Base-by-base conservation (phyloP, 768 basidiomycete species). In the Auriscalpium orientale region DNA sequence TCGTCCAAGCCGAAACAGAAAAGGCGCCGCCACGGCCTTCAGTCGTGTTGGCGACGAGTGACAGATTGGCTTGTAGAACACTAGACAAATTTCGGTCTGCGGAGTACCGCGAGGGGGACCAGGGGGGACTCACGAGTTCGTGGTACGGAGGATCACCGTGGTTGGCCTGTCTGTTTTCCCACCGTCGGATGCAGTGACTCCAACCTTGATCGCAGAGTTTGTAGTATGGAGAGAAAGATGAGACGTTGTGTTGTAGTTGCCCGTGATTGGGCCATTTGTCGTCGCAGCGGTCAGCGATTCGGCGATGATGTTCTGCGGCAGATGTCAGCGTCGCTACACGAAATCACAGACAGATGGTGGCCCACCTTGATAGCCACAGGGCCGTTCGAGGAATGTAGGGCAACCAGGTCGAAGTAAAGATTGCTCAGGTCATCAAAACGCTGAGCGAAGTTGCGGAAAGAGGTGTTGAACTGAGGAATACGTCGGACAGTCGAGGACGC, bases 41-140 rank as follows among this genome's bases (percentile, higher is more conserved):
- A 20, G 43, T 47, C 4, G 67, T 54, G 15, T 65, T 60, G 16
- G 76, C 70, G 33, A 58, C 60, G 22, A 81, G 69, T 28, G 59
- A 60, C 34, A 76, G 47, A 12, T 58, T 57, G 15, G 71, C 62
- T 8, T 68, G 56, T 33, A 79, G 65, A 36, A 47, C 57, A 36
- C 78, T 79, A 56, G 52, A 40, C 15, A 53, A 11, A 33, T 33
- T 33, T 21, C 22, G 53, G 22, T 38, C 49, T 47, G 53, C 40
- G 21, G 9, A 54, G 20, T 7, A 35, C 46, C 15, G 3, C 15
- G 20, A 3, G 10, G 13, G 3, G 11, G 15, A 33, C 5, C 20
- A 20, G 37, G 28, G 20, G 3, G 22, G 8, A 62, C 73, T 37
- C 62, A 79, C 80, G 71, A 72, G 55, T 82, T 80, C 28, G 56